Evolutionary conservation across 2,329 filamentous ascomycete species (phyloP), one percentile per base, ranked within the genome.

Genomic region (Fusarium pseudonygamai): DNA sequence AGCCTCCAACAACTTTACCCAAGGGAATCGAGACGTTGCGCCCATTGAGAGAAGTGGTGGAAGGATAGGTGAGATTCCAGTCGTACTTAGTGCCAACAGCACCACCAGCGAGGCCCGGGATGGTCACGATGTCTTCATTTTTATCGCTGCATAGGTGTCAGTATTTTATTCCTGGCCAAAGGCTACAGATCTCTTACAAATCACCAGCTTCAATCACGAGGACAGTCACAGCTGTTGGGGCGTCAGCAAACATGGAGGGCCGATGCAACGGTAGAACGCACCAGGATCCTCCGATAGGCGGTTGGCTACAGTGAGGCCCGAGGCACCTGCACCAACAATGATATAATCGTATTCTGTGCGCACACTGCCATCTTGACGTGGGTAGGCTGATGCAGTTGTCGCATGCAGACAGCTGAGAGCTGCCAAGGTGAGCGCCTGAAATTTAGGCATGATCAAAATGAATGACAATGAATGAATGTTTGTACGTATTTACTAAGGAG

Each of bases 1-100:
- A 81, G 6, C 85, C 84, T 39, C 85, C 84, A 12, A 83, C 80
- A 5, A 83, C 80, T n/a, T 80, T 77, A 12, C 80, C 82, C 14
- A 78, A 26, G 1, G 74, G 64, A 28, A 62, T 45, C 3, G 75
- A 52, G 30, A 76, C 26, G 4, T 66, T 70, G 30, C 74, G 74
- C 2, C 70, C 72, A 14, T 69, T 67, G 36, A 76, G 52, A 0
- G 67, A 56, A 7, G 56, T 36, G 34, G 43, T 75, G 3, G 60
- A 36, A 10, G 57, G 32, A 30, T 76, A 76, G 4, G 64, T 70
- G 5, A 69, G 45, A 28, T 76, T 77, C 75, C 75, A 76, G 49
- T 76, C 75, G 22, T 77, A 77, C 26, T 75, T 77, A 4, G 75
- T 77, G 6, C 75, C 75, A 9, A 77, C 43, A 16, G 75, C 75